Conservation (phyloP, 2,329 filamentous ascomycete genomes). For the Fusarium equiseti region DNA sequence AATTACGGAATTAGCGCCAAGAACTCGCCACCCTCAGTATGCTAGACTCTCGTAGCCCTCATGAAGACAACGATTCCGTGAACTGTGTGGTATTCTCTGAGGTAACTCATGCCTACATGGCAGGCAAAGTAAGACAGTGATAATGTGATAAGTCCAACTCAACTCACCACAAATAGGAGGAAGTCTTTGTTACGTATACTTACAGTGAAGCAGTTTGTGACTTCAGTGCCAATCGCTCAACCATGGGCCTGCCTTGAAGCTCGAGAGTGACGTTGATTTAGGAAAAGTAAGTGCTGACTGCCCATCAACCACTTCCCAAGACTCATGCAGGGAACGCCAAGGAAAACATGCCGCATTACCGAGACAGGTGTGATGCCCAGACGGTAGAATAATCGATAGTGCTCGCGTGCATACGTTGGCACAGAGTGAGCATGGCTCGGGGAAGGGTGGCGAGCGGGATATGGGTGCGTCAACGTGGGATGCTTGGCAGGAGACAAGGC, state of each 20-base stretch:
- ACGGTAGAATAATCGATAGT: slow-evolving; percentile 22
- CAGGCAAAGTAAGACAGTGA: background rate
- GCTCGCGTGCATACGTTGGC: slow-evolving; percentile 32
- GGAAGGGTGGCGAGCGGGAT: slow-evolving; percentile 24
- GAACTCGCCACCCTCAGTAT: background rate
- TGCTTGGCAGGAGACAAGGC: slow-evolving; percentile 23
- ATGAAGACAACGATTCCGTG: background rate
- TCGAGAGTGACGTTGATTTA: background rate
- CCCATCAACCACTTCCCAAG: background rate
- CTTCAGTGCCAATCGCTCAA: background rate
- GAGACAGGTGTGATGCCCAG: slow-evolving; percentile 45
- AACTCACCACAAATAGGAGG: background rate
- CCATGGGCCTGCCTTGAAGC: too few species aligned
- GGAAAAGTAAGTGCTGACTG: background rate
- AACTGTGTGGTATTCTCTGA: background rate
- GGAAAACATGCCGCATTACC: slow-evolving; percentile 37
- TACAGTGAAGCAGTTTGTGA: background rate
- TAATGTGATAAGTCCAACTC: background rate
- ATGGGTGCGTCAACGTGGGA: slow-evolving; percentile 3
- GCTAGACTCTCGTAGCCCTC: background rate
- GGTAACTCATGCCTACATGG: too few species aligned
- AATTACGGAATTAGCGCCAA: background rate
- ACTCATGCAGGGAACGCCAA: background rate
- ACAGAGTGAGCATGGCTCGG: slow-evolving; percentile 38
- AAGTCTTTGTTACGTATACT: background rate